Evolutionary conservation across 1,284 basidiomycete species (phyloP).

Genomic region (Farysia itapuensis): DNA sequence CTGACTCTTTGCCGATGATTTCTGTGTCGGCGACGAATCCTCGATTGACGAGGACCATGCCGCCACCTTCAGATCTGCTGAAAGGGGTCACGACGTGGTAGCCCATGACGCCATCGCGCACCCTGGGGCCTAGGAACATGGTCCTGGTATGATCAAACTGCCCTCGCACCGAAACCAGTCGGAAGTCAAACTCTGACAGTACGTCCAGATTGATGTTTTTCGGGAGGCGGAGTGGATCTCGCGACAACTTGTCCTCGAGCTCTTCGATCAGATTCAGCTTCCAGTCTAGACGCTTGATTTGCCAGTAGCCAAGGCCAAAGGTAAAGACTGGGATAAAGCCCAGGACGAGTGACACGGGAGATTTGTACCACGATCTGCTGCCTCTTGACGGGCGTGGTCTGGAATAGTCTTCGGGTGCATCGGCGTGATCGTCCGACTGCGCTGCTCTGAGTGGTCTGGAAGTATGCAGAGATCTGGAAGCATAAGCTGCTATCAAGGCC

Average conservation of each 20-base stretch:
- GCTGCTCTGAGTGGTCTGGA: background rate
- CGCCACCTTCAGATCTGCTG: constrained; percentile 65
- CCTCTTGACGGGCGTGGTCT: constrained; percentile 6
- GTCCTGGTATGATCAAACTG: constrained; percentile 67
- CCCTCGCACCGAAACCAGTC: constrained; percentile 44
- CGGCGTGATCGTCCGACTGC: constrained; percentile 7
- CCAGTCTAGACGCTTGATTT: constrained; percentile 86
- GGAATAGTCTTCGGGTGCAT: constrained; percentile 22
- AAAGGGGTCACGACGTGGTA: constrained; percentile 85
- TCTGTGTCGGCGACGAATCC: constrained; percentile 73
- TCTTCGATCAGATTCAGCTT: constrained; percentile 92
- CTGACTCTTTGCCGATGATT: constrained; percentile 55
- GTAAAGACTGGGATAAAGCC: constrained; percentile 87
- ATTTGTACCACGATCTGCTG: constrained; percentile 43
- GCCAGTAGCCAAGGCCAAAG: constrained; percentile 91
- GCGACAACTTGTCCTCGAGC: constrained; percentile 83
- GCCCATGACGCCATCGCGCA: constrained; percentile 82
- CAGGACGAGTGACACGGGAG: constrained; percentile 66
- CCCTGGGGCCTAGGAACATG: constrained; percentile 82
- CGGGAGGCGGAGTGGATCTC: constrained; percentile 78
- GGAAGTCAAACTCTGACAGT: constrained; percentile 47
- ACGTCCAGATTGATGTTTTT: constrained; percentile 70
- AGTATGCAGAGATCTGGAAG: background rate
- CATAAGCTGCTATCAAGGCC: too few species aligned
- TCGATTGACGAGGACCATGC: constrained; percentile 72